These are phyloP conservation scores for Sechiopsis laciniata DNA, from an alignment of 306 rosid genomes.

Conservation along the genomic window DNA sequence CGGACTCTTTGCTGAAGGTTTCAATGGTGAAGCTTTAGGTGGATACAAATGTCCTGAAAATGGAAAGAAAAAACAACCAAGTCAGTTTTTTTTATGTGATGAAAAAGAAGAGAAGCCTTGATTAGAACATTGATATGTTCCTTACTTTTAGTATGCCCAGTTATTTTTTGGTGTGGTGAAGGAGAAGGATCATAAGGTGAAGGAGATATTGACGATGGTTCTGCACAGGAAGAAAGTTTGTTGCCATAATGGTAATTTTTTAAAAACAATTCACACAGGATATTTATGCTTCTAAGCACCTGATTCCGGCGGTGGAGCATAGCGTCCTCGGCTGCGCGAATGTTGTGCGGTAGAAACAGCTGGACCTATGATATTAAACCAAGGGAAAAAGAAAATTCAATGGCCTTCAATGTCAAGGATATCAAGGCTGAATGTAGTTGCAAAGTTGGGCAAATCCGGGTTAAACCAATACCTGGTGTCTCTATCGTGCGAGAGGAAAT, in stretches of 20 bases:
- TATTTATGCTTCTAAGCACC: slow-evolving; percentile 35
- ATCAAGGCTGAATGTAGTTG: not conserved
- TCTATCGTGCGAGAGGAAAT: slow-evolving; percentile 45
- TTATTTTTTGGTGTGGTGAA: slow-evolving; percentile 40
- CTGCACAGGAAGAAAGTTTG: slow-evolving; percentile 24
- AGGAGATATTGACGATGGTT: slow-evolving; percentile 45
- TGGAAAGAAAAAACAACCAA: not conserved
- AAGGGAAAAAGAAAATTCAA: not conserved
- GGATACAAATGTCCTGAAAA: slow-evolving; percentile 28
- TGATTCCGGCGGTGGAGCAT: slow-evolving; percentile 54
- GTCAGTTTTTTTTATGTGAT: slow-evolving; percentile 2
- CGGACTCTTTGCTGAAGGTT: slow-evolving; percentile 39
- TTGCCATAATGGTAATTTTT: slow-evolving; percentile 1
- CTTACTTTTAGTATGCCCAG: slow-evolving; percentile 60
- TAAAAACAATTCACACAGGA: slow-evolving; percentile 25
- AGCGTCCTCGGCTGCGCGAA: slow-evolving; percentile 31
- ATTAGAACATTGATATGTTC: slow-evolving; percentile 14
- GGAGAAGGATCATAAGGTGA: slow-evolving; percentile 41
- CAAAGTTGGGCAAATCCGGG: not conserved
- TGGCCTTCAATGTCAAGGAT: not conserved
- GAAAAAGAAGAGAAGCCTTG: not conserved
- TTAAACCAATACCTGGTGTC: slow-evolving; percentile 44
- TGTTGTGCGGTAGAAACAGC: slow-evolving; percentile 40
- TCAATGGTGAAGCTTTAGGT: slow-evolving; percentile 40
- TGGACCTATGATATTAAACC: slow-evolving; percentile 38